Base-by-base conservation (phyloP, 1,284 basidiomycete species). In the Fomitopsis betulina region DNA sequence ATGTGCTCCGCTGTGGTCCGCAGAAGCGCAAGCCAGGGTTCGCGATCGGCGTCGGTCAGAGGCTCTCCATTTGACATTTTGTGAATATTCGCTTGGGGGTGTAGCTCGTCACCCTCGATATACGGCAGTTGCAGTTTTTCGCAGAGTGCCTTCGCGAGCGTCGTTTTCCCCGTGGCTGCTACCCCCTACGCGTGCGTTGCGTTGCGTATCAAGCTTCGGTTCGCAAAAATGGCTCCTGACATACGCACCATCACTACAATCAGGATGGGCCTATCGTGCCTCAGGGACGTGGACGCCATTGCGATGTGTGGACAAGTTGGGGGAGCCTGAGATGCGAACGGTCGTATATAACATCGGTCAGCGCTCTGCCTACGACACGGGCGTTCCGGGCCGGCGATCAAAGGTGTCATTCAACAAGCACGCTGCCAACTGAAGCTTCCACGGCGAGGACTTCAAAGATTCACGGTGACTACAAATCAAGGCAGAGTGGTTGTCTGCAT, bases 31-130 rank as follows among this genome's bases (percentile, higher is more conserved):
- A 98, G 79, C 95, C 96, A 98, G 0, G 95, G 94, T 60, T 85
- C 79, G 21, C 95, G 85, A 70, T 98, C 94, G 5, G 75, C 80
- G 68, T 98, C 95, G 1, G 79, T 87, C 58, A 98, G 76, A 0
- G 94, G 89, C n/a, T 78, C 76, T 0, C 94, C 93, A 0, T 73
- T 67, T 1, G 86, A 80, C 95, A 98, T 98, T 79, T 98, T 98
- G 33, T 82, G 87, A 49, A 97, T 84, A 72, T 97, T 97, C 6
- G 80, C 71, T 13, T 78, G 68, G 0, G 95, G 91, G 70, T 98
- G 96, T 38, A 98, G 79, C 60, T 91, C 87, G 71, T 98, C 96
- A 39, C 91, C 96, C 68, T 98, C 96, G 61, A 94, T 77, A 74
- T 93, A 96, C 0, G 93, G 86, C 58, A 93, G 67, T 8, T 71